Percentiles rank a stretch among this genome's conserved stretches.
Conservation (phyloP, 441 rosid genomes). For the Pelargonium citronellum region DNA sequence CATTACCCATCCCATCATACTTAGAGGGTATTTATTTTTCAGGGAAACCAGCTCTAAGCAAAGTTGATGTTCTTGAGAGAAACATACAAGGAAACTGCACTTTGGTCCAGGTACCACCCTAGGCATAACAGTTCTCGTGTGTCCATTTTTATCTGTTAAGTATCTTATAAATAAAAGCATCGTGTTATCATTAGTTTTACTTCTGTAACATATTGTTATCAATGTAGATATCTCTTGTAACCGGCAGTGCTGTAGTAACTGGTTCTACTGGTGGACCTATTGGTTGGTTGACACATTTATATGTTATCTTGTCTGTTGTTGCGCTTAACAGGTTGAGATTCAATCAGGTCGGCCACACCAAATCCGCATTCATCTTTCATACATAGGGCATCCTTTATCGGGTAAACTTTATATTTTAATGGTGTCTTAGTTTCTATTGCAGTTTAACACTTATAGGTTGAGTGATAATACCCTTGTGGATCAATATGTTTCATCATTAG, state of each 20-base stretch:
- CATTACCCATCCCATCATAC: background rate
- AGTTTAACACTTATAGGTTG: conserved; percentile 6
- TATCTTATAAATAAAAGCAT: background rate
- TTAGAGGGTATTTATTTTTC: conserved; percentile 15
- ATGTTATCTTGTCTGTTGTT: background rate
- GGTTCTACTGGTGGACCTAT: background rate
- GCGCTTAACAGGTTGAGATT: conserved; percentile 60
- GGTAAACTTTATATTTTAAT: conserved; percentile 40
- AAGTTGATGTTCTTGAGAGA: conserved; percentile 67
- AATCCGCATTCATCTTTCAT: conserved; percentile 88
- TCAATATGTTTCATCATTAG: background rate
- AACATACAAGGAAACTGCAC: conserved; percentile 42
- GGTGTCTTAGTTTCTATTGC: conserved; percentile 1
- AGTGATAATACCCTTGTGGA: background rate
- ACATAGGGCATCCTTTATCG: conserved; percentile 68
- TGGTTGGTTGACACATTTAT: background rate
- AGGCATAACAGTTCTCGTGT: background rate
- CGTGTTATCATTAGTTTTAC: background rate
- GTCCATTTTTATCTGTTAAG: background rate
- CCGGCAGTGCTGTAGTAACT: background rate
- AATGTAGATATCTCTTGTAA: background rate
- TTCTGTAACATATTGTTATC: background rate
- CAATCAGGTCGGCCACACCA: conserved; percentile 93
- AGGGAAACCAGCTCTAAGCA: conserved; percentile 79
- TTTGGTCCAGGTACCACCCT: conserved; percentile 53